Evolutionary conservation across 2,329 filamentous ascomycete species (phyloP).

Genomic region (Verticillium isaacii): DNA sequence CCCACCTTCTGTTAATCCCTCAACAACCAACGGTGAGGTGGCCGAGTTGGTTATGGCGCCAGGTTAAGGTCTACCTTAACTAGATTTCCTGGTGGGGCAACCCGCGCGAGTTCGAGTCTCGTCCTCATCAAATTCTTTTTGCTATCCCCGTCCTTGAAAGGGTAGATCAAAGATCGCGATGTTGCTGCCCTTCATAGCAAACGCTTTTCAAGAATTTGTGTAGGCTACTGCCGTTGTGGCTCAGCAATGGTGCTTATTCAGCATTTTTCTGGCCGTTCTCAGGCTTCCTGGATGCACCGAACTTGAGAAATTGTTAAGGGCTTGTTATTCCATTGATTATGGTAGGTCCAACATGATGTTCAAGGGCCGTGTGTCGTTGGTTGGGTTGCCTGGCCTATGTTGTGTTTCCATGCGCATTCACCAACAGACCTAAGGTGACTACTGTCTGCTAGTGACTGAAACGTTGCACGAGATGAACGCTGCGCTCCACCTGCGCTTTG

Average conservation of each 20-base stretch:
- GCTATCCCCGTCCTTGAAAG: neutral
- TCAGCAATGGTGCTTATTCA: too few relatives aligned
- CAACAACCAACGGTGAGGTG: neutral
- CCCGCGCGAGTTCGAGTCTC: neutral
- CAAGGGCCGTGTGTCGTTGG: too few relatives aligned
- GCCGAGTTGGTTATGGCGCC: neutral
- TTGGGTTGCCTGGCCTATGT: neutral
- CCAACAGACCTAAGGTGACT: neutral
- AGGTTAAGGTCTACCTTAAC: neutral
- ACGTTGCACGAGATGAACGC: neutral
- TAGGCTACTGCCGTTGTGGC: too few relatives aligned
- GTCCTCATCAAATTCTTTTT: neutral
- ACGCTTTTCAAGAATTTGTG: too few relatives aligned
- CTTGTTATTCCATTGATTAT: too few relatives aligned
- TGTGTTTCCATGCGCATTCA: neutral
- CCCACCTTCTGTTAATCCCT: neutral
- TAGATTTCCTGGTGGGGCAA: neutral
- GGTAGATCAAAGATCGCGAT: too few relatives aligned
- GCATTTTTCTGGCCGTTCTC: too few relatives aligned
- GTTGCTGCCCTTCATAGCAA: too few relatives aligned
- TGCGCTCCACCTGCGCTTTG: neutral
- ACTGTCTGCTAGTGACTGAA: neutral
- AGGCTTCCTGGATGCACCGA: too few relatives aligned
- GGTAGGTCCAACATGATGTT: too few relatives aligned
- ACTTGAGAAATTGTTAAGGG: too few relatives aligned